phyloP scores from a whole-genome alignment of 2,329 filamentous ascomycete genomes.

The Claviceps capensis region DNA sequence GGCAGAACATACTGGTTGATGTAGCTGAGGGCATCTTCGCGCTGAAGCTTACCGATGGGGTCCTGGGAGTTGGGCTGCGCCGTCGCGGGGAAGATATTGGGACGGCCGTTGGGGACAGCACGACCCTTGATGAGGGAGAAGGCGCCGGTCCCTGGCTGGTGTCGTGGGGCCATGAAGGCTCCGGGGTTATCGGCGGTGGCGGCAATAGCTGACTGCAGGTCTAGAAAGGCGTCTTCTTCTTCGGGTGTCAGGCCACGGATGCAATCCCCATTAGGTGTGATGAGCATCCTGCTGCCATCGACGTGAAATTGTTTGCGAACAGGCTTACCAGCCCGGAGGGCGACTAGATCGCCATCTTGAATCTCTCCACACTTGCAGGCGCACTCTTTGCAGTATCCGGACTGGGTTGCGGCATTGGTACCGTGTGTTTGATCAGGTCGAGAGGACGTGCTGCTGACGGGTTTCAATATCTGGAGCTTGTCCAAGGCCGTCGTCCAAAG shows the following conservation, averaged over 20 bases:
- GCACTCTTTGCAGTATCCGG: constrained; percentile 22
- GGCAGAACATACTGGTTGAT: constrained; percentile 57
- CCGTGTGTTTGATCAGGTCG: constrained; percentile 14
- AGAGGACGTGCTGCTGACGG: constrained; percentile 17
- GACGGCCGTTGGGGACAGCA: constrained; percentile 49
- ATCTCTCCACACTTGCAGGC: constrained; percentile 27
- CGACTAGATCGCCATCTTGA: constrained; percentile 36
- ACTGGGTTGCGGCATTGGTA: constrained; percentile 11
- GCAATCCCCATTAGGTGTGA: constrained; percentile 65
- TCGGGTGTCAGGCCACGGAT: constrained; percentile 56
- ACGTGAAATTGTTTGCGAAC: constrained; percentile 44
- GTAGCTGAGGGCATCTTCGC: constrained; percentile 52
- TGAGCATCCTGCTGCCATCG: constrained; percentile 53
- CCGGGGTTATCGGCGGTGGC: constrained; percentile 36
- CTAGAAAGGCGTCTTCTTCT: constrained; percentile 57
- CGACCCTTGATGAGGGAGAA: constrained; percentile 51
- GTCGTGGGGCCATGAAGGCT: constrained; percentile 40
- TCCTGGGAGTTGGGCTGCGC: constrained; percentile 36
- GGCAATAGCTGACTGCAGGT: constrained; percentile 49
- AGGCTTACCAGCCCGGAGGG: constrained; percentile 40
- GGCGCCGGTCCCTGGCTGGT: constrained; percentile 38
- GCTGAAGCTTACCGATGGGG: constrained; percentile 50
- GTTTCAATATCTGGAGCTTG: constrained; percentile 24
- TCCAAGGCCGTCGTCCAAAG: constrained; percentile 21
- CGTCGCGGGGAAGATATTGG: constrained; percentile 44